These are phyloP conservation scores for Verticillium nonalfalfae DNA, from an alignment of 2,329 filamentous ascomycete genomes.

Conservation along the genomic window DNA sequence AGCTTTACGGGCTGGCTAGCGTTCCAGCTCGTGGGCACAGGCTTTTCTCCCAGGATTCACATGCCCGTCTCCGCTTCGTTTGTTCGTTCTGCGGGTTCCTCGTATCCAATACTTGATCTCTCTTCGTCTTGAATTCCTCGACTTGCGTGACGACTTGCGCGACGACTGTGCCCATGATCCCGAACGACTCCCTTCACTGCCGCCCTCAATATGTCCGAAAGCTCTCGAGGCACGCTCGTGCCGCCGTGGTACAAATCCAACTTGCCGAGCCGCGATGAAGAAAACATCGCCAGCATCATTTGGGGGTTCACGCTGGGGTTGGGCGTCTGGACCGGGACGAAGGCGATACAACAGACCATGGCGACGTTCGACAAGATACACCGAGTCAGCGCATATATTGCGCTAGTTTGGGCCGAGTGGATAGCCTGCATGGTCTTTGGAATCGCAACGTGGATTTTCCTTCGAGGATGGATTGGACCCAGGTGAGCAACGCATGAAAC, in stretches of 20 bases:
- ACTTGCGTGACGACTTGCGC: too few species aligned
- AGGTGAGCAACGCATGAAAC: slow-evolving; percentile 15
- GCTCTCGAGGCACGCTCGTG: neutral
- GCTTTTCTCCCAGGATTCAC: too few species aligned
- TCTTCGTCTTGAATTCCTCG: too few species aligned
- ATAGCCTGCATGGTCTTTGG: slow-evolving; percentile 24
- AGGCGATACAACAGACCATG: slow-evolving; percentile 26
- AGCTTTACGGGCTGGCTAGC: too few species aligned
- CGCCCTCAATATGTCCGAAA: neutral
- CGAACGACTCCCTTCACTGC: too few species aligned
- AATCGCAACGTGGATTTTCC: slow-evolving; percentile 26
- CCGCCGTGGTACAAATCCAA: neutral
- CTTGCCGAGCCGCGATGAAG: slow-evolving; percentile 13
- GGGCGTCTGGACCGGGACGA: slow-evolving; percentile 23
- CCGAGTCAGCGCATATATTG: slow-evolving; percentile 27
- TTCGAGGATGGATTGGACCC: slow-evolving; percentile 21
- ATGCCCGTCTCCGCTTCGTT: too few species aligned
- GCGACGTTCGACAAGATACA: slow-evolving; percentile 21
- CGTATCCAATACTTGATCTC: too few species aligned
- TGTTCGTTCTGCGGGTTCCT: too few species aligned
- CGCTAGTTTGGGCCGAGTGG: slow-evolving; percentile 33
- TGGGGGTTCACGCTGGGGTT: slow-evolving; percentile 30
- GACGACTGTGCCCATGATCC: too few species aligned
- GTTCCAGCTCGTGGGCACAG: too few species aligned
- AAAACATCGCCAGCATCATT: slow-evolving; percentile 26